Conservation (phyloP, 2,329 filamentous ascomycete species). For the Harringtonia aguacate region DNA sequence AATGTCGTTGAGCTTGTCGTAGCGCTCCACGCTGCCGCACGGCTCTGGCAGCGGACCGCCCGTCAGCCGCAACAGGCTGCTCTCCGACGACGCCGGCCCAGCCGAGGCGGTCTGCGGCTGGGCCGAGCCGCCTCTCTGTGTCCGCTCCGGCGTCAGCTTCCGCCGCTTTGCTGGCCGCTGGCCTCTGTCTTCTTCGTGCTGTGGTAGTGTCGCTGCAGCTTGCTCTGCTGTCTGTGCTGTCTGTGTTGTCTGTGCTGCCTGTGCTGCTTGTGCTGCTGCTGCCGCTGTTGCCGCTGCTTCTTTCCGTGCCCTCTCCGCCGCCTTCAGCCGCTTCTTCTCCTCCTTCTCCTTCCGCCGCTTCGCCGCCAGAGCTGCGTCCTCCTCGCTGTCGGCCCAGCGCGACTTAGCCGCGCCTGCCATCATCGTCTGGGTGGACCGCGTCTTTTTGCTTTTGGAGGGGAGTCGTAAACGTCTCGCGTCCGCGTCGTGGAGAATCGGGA, state of each 20-base stretch:
- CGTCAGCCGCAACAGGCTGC: constrained; percentile 62
- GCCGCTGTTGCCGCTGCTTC: constrained; percentile 23
- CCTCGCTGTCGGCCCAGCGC: constrained; percentile 79
- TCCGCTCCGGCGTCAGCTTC: constrained; percentile 39
- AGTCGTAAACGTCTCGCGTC: no score
- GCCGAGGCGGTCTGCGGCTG: no score
- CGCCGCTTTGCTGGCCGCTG: constrained; percentile 53
- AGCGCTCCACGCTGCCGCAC: constrained; percentile 73
- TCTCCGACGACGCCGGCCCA: constrained; percentile 14
- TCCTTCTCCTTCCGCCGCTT: constrained; percentile 74
- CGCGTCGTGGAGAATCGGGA: no score
- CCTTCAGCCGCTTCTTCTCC: constrained; percentile 74
- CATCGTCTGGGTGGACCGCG: no score
- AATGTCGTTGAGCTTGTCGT: constrained; percentile 89
- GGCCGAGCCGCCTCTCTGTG: no score
- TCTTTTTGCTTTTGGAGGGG: neutral
- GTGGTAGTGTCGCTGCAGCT: constrained; percentile 18
- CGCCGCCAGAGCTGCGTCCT: constrained; percentile 64
- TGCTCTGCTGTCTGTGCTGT: constrained; percentile 16
- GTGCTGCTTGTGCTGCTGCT: constrained; percentile 6
- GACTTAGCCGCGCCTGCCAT: constrained; percentile 59
- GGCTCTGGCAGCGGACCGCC: constrained; percentile 50
- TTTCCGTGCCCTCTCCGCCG: constrained; percentile 30
- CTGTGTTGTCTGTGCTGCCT: constrained; percentile 11
- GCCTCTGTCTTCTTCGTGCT: constrained; percentile 22